Conservation (phyloP, 768 basidiomycete species). For the Suillus fuscotomentosus region DNA sequence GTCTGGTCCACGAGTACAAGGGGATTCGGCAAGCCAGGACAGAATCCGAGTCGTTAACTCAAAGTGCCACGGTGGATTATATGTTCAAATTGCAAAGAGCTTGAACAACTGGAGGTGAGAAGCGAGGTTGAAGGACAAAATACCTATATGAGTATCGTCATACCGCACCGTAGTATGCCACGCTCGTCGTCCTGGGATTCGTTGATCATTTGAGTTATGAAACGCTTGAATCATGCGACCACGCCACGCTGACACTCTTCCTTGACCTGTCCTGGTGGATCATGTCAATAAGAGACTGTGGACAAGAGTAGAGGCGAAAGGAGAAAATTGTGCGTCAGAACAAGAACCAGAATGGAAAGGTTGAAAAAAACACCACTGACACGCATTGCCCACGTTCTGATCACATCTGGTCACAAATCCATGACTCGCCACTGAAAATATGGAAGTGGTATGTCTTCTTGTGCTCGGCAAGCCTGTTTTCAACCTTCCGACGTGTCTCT, state of each 20-base stretch:
- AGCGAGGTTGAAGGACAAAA: neutral
- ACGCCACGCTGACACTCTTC: slow-evolving; percentile 47
- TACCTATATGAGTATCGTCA: neutral
- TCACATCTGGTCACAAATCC: neutral
- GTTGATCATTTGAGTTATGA: slow-evolving; percentile 8
- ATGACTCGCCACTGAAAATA: slow-evolving; percentile 40
- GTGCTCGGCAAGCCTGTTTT: slow-evolving; percentile 44
- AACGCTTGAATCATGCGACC: slow-evolving; percentile 38
- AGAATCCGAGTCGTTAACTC: neutral
- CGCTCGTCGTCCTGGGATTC: neutral
- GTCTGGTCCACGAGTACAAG: neutral
- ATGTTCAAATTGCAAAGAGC: neutral
- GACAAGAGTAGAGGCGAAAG: neutral
- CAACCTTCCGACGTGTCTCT: slow-evolving; percentile 46
- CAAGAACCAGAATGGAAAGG: neutral
- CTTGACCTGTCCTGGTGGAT: slow-evolving; percentile 38
- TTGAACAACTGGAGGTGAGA: neutral
- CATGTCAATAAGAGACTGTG: neutral
- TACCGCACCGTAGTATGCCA: neutral
- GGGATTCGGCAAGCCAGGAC: neutral
- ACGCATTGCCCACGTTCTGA: neutral
- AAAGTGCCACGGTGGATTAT: neutral
- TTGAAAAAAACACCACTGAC: neutral
- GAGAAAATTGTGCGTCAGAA: neutral
- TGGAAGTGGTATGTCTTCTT: slow-evolving; percentile 50